phyloP scores from a whole-genome alignment of 495 filamentous ascomycete species.

The Durotheca rogersii region DNA sequence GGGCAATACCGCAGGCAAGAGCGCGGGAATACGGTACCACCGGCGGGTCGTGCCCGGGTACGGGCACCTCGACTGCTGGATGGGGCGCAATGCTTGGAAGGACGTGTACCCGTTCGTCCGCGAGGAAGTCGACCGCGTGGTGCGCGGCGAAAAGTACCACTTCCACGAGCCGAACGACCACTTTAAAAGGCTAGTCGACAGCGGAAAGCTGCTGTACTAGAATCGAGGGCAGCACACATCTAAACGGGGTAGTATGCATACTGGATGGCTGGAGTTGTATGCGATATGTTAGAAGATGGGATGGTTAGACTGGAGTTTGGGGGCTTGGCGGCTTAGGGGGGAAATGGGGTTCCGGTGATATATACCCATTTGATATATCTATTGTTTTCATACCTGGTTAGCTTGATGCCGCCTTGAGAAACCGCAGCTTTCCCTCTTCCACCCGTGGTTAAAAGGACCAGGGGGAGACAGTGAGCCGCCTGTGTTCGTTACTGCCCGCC shows the following conservation, averaged over 20 bases:
- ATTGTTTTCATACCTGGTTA: no score
- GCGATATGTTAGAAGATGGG: no score
- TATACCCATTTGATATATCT: no score
- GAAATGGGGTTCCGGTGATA: no score
- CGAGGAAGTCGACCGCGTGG: conserved; percentile 55
- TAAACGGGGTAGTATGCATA: not conserved
- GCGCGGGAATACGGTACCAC: conserved; percentile 53
- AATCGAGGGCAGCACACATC: not conserved
- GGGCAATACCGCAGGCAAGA: no score
- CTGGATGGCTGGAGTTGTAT: not conserved
- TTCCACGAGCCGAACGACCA: conserved; percentile 45
- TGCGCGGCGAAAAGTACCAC: conserved; percentile 39
- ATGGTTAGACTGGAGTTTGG: no score
- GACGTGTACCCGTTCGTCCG: conserved; percentile 63
- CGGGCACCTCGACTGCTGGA: conserved; percentile 68
- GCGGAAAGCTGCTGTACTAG: conserved; percentile 43
- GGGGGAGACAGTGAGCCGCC: no score
- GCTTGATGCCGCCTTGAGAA: no score
- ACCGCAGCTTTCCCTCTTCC: no score
- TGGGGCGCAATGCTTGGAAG: conserved; percentile 60
- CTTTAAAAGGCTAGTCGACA: conserved; percentile 46
- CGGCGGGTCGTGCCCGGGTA: conserved; percentile 60
- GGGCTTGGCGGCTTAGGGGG: no score
- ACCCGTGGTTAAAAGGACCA: no score
- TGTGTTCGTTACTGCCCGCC: no score